Conservation (phyloP, 2,329 filamentous ascomycete genomes). For the Colletotrichum godetiae region DNA sequence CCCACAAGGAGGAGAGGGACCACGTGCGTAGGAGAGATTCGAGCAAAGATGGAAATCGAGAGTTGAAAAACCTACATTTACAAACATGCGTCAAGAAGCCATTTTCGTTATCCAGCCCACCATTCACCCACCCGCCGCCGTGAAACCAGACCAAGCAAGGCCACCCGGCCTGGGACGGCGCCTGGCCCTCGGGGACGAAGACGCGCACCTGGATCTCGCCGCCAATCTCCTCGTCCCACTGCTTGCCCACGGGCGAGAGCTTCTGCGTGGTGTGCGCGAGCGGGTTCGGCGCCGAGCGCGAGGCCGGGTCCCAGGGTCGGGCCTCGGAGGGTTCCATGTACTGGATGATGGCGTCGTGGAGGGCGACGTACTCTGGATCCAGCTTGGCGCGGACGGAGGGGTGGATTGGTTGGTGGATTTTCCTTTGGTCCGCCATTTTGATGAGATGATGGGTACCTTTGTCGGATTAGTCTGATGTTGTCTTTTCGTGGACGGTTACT, state of each 20-base stretch:
- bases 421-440: background rate
- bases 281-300: background rate
- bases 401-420: constrained; percentile 48
- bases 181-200: constrained; percentile 43
- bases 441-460: too few species aligned
- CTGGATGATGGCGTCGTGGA: constrained; percentile 51
- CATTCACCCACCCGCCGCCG: constrained; percentile 53
- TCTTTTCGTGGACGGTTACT: too few species aligned
- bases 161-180: constrained; percentile 43
- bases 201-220: constrained; percentile 44
- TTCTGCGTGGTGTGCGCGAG: constrained; percentile 13
- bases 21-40: too few species aligned
- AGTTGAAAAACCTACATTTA: constrained; percentile 14
- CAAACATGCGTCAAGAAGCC: constrained; percentile 48
- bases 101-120: constrained; percentile 46
- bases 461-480: too few species aligned
- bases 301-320: constrained; percentile 44
- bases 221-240: constrained; percentile 36
- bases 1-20: too few species aligned
- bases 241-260: background rate
- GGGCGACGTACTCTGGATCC: constrained; percentile 51
- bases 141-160: constrained; percentile 53
- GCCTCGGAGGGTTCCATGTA: constrained; percentile 48
- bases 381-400: constrained; percentile 44
- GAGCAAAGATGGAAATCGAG: too few species aligned